Conservation (phyloP, 176 grass and related monocot genomes). For the Oryza brachyantha region DNA sequence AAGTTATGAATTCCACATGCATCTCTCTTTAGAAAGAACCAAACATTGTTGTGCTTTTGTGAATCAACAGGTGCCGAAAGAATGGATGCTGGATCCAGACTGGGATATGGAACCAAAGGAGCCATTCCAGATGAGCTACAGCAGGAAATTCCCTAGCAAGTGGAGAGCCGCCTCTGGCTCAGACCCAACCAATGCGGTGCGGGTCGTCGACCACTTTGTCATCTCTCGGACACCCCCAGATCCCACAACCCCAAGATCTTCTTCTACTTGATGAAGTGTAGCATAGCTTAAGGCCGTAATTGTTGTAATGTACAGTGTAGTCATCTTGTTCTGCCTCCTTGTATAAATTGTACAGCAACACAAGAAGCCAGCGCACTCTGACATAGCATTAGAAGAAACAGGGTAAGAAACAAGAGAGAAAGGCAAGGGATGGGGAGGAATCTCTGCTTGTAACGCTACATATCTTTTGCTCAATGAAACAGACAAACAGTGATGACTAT, state of each 20-base stretch:
- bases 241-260: neutral
- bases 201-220: conserved; percentile 73
- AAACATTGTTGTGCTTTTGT: neutral
- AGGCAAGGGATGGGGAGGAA: neutral
- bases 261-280: neutral
- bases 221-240: conserved; percentile 44
- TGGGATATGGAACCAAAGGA: conserved; percentile 86
- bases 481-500: neutral
- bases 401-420: neutral
- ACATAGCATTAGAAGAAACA: conserved; percentile 19
- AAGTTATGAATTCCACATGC: neutral
- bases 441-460: neutral
- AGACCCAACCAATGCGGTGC: conserved; percentile 60
- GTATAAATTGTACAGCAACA: conserved; percentile 19
- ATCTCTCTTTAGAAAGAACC: neutral
- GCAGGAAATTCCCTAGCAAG: conserved; percentile 76
- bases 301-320: conserved; percentile 17
- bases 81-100: conserved; percentile 93
- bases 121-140: conserved; percentile 74
- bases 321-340: neutral
- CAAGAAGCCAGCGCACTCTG: conserved; percentile 12
- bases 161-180: conserved; percentile 62
- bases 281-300: neutral
- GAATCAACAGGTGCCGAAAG: conserved; percentile 75
- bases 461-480: conserved; percentile 13